These are phyloP conservation scores for Aspergillus sparsus DNA, from an alignment of 495 filamentous ascomycete species.

Conservation along the genomic window DNA sequence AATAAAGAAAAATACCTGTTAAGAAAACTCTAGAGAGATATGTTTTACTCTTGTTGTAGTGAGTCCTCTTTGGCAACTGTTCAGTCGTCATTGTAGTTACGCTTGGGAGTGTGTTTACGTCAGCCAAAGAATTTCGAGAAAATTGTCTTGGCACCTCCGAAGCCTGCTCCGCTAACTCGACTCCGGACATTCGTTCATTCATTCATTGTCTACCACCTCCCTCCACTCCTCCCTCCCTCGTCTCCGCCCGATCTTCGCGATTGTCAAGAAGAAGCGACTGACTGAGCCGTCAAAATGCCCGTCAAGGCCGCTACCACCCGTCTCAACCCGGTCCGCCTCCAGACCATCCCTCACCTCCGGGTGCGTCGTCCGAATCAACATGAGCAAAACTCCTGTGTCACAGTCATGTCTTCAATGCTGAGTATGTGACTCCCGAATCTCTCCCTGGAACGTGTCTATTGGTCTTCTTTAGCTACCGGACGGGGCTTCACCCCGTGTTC, in stretches of 20 bases:
- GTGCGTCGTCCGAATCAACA: conserved; percentile 78
- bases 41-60: background rate
- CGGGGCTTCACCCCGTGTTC: background rate
- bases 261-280: background rate
- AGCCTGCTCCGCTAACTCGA: conserved; percentile 16
- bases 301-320: conserved; percentile 50
- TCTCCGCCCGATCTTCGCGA: background rate
- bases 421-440: conserved; percentile 56
- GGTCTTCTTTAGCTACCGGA: background rate
- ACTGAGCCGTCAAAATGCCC: conserved; percentile 44
- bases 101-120: conserved; percentile 30
- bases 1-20: conserved; percentile 8
- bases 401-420: conserved; percentile 86
- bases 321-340: conserved; percentile 72
- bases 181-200: background rate
- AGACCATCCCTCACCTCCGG: conserved; percentile 80
- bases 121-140: conserved; percentile 35
- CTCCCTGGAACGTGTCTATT: background rate
- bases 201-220: conserved; percentile 28
- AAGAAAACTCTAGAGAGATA: background rate
- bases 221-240: conserved; percentile 41
- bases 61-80: background rate
- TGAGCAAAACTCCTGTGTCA: conserved; percentile 75
- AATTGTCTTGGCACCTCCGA: conserved; percentile 30
- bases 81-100: background rate